Evolutionary conservation across 163 green algal species (phyloP).

Genomic region (Coccomyxa subellipsoidea): DNA sequence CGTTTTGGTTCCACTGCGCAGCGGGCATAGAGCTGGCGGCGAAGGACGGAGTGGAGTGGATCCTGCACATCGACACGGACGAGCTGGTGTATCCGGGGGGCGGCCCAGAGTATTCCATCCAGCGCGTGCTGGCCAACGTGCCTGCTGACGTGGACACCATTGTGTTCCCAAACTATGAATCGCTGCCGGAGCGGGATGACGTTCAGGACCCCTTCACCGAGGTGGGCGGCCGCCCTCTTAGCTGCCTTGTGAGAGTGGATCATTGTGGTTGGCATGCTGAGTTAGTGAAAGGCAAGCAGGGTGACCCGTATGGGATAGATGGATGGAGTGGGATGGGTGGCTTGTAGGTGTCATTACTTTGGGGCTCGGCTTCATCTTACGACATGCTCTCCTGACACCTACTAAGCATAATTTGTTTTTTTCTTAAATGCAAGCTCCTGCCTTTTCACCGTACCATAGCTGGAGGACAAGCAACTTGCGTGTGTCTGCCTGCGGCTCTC

Average conservation of each 20-base stretch:
- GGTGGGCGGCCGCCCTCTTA: slow-evolving; percentile 20
- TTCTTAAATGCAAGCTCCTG: background rate
- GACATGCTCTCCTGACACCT: too few species aligned
- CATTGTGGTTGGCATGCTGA: too few species aligned
- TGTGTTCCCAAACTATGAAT: slow-evolving; percentile 85
- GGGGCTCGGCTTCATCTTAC: too few species aligned
- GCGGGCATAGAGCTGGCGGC: slow-evolving; percentile 55
- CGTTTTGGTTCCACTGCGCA: slow-evolving; percentile 20
- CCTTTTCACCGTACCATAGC: too few species aligned
- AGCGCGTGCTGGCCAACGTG: slow-evolving; percentile 37
- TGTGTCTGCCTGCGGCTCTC: too few species aligned
- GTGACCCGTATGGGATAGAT: too few species aligned
- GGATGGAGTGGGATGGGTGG: too few species aligned
- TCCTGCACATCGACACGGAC: slow-evolving; percentile 85
- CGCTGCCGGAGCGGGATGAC: slow-evolving; percentile 60
- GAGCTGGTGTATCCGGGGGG: slow-evolving; percentile 80
- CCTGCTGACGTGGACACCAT: slow-evolving; percentile 60
- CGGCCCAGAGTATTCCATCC: slow-evolving; percentile 54
- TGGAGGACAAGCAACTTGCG: too few species aligned
- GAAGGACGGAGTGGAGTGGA: slow-evolving; percentile 67
- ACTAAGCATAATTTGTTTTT: background rate
- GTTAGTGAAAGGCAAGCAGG: too few species aligned
- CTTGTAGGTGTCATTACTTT: too few species aligned
- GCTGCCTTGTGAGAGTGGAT: background rate
- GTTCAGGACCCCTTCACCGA: slow-evolving; percentile 74